Conservation (phyloP, 768 basidiomycete genomes). For the Naganishia vishniacii region DNA sequence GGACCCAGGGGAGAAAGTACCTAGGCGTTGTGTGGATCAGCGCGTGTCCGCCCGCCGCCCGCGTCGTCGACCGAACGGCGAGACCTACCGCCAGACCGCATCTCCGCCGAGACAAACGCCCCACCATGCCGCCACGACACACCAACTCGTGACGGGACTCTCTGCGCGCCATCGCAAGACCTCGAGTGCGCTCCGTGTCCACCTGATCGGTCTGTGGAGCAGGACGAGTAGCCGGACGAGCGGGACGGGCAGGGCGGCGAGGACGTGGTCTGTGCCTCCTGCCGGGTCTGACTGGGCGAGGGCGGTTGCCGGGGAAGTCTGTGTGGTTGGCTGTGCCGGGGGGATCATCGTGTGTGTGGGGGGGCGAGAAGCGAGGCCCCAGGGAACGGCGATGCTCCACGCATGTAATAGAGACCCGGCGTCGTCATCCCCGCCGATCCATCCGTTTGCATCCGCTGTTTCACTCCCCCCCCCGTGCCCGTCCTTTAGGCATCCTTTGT, state of each 20-base stretch:
- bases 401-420: background rate
- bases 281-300: background rate
- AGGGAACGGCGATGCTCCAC: no score
- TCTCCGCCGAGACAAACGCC: conserved; percentile 61
- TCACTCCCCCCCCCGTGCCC: background rate
- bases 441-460: background rate
- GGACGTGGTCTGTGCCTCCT: conserved; percentile 31
- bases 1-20: conserved; percentile 58
- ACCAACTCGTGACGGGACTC: conserved; percentile 47
- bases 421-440: background rate
- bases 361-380: no score
- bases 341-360: background rate
- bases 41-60: background rate
- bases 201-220: conserved; percentile 36
- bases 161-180: conserved; percentile 40
- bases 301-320: background rate
- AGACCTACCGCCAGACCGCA: conserved; percentile 55
- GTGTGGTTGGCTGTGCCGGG: conserved; percentile 4
- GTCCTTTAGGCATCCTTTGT: no score
- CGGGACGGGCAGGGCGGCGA: conserved; percentile 41
- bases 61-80: background rate
- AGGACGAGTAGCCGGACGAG: conserved; percentile 43
- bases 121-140: conserved; percentile 72
- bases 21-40: conserved; percentile 43
- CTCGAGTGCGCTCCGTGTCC: conserved; percentile 32